Conservation (phyloP, 2,329 filamentous ascomycete species). For the Colletotrichum sp. region DNA sequence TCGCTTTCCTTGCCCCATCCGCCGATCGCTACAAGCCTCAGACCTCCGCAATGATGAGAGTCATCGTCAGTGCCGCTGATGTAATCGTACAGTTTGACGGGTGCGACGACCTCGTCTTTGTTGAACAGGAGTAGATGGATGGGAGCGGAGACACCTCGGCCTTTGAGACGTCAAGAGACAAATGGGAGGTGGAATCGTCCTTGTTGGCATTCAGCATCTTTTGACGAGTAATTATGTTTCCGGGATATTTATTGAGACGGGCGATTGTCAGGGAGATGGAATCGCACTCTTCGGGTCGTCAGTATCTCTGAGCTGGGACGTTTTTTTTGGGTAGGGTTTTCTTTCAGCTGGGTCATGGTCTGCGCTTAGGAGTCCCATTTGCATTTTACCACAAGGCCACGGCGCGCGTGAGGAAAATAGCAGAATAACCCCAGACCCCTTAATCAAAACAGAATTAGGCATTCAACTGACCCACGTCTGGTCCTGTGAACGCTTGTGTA, state of each 20-base stretch:
- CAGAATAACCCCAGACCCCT: background rate
- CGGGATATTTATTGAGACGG: background rate
- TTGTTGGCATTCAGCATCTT: background rate
- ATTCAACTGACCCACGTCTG: too few relatives aligned
- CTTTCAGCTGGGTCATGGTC: background rate
- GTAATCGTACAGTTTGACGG: background rate
- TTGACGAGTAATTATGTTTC: background rate
- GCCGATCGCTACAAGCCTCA: background rate
- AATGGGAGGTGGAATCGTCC: background rate
- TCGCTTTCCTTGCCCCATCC: background rate
- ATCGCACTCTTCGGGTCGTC: background rate
- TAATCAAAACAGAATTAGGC: too few relatives aligned
- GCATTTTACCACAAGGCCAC: background rate
- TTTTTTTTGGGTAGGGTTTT: background rate
- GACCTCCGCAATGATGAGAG: background rate
- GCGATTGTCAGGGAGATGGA: background rate
- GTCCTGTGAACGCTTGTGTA: too few relatives aligned
- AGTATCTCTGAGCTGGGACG: background rate
- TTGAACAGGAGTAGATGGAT: background rate
- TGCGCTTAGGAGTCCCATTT: background rate
- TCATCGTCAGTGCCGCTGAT: background rate
- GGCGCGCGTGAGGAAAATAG: background rate
- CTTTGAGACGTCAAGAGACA: background rate
- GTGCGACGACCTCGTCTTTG: background rate
- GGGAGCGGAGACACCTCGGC: background rate